Conservation (phyloP, 768 basidiomycete genomes). For the Russula sp. region DNA sequence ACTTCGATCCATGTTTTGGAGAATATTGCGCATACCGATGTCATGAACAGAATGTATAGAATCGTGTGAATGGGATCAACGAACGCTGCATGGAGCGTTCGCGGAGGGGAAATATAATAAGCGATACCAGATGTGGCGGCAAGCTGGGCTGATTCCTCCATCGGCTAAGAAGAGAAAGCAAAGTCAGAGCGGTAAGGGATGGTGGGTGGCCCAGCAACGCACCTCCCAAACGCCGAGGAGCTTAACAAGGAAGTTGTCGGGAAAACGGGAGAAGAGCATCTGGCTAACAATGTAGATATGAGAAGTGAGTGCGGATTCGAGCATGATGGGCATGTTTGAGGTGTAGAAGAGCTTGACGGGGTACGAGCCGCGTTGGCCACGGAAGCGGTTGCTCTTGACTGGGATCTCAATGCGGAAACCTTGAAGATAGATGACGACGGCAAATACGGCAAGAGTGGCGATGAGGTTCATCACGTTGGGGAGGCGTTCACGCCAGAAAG, state of each 20-base stretch:
- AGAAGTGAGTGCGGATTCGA: constrained; percentile 85
- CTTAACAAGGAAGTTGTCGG: constrained; percentile 81
- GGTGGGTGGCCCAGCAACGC: constrained; percentile 24
- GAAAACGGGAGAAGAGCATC: constrained; percentile 92
- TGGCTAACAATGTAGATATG: constrained; percentile 96
- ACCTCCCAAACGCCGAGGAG: constrained; percentile 99
- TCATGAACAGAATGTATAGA: constrained; percentile 88
- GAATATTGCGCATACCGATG: constrained; percentile 92
- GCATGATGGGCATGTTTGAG: constrained; percentile 99
- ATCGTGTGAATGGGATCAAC: constrained; percentile 91
- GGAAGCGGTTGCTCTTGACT: constrained; percentile 92
- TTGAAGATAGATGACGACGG: constrained; percentile 95
- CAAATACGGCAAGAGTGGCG: constrained; percentile 88
- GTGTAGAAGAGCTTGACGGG: constrained; percentile 99
- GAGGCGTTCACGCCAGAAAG: constrained; percentile 95
- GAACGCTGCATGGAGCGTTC: constrained; percentile 80
- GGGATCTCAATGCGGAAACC: constrained; percentile 99
- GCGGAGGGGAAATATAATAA: constrained; percentile 99
- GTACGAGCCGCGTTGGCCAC: constrained; percentile 93
- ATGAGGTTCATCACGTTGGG: constrained; percentile 98
- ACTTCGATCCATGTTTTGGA: constrained; percentile 99
- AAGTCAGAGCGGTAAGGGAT: constrained; percentile 8
- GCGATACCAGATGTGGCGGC: constrained; percentile 85
- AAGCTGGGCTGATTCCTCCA: constrained; percentile 92
- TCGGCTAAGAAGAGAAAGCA: constrained; percentile 47